Evolutionary conservation across 1,284 basidiomycete genomes (phyloP), one percentile per base, ranked within the genome.

Genomic region (Trametes sp.): DNA sequence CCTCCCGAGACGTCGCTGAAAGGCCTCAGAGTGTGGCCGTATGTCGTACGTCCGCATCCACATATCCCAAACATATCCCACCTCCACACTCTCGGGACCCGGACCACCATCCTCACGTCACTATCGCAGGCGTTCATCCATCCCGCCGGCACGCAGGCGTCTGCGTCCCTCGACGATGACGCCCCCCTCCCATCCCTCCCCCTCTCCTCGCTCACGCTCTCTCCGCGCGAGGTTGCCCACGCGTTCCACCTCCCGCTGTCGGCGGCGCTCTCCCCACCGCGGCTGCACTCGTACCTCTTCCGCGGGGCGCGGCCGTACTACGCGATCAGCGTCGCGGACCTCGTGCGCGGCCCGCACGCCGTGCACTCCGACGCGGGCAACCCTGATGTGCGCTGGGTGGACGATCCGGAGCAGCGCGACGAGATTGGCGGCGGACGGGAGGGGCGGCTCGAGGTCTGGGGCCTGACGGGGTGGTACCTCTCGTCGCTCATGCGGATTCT

Each of bases 391-490:
- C 48, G 57, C 14, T 70, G 69, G 71, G 62, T 56, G 10, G 70
- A 66, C 54, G 70, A 75, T 60, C 63, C 69, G 36, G 63, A 70
- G 38, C 72, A 72, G 54, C 73, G 72, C 57, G 80, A 81, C 56
- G 82, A 84, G 63, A 76, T 82, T 36, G 82, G 82, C 14, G 74
- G 75, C 21, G 81, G 79, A 21, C 72, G 73, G 53, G 75, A 76
- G 46, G 81, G 80, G 16, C 75, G 77, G 59, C 73, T 92, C 14
- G 89, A 93, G 70, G 84, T 93, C 23, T 94, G 92, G 90, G 92
- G 92, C 0, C 76, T 94, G 70, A 92, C 92, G 29, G 92, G 90
- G 31, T 93, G 91, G 90, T 93, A 92, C 76, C 78, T 92, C 52
- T 84, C 82, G 51, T 69, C 85, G 49, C 76, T 93, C 63, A 83